Conservation (phyloP, 2,329 filamentous ascomycete genomes). For the Ramichloridium luteum region DNA sequence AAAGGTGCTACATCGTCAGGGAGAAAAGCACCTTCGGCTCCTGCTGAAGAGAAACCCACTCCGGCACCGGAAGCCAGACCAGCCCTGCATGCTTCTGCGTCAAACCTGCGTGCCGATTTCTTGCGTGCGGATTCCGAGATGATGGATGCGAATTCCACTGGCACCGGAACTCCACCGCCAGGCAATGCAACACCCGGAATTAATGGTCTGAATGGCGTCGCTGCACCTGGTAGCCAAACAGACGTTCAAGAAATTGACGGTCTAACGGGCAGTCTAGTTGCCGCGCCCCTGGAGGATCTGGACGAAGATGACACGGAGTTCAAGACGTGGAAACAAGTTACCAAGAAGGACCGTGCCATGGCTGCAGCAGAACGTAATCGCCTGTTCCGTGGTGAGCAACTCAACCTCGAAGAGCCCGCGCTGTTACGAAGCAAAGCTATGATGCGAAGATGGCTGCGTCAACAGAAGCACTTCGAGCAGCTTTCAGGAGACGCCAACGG, state of each 20-base stretch:
- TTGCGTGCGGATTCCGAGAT: conserved; percentile 60
- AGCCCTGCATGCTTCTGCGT: conserved; percentile 36
- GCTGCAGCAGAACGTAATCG: conserved; percentile 76
- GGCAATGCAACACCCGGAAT: conserved; percentile 61
- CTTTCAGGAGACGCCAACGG: conserved; percentile 31
- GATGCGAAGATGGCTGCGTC: conserved; percentile 78
- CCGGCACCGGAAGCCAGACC: conserved; percentile 66
- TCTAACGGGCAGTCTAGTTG: conserved; percentile 50
- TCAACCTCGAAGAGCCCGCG: conserved; percentile 81
- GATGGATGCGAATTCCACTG: conserved; percentile 63
- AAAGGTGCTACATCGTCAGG: conserved; percentile 49
- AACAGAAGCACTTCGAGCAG: conserved; percentile 44
- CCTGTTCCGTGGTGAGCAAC: conserved; percentile 70
- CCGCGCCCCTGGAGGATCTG: conserved; percentile 57
- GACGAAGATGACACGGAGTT: conserved; percentile 84
- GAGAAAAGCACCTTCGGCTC: conserved; percentile 40
- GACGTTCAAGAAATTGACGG: conserved; percentile 84
- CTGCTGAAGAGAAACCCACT: conserved; percentile 52
- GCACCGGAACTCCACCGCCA: conserved; percentile 67
- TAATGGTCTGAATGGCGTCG: conserved; percentile 52
- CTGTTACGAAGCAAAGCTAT: conserved; percentile 71
- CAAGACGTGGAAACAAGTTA: conserved; percentile 97
- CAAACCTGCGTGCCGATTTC: conserved; percentile 40
- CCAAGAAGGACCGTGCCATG: conserved; percentile 83
- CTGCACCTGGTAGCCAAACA: conserved; percentile 52